Conservation (phyloP, 108 stramenopile species). For the Conticribra weissflogii region DNA sequence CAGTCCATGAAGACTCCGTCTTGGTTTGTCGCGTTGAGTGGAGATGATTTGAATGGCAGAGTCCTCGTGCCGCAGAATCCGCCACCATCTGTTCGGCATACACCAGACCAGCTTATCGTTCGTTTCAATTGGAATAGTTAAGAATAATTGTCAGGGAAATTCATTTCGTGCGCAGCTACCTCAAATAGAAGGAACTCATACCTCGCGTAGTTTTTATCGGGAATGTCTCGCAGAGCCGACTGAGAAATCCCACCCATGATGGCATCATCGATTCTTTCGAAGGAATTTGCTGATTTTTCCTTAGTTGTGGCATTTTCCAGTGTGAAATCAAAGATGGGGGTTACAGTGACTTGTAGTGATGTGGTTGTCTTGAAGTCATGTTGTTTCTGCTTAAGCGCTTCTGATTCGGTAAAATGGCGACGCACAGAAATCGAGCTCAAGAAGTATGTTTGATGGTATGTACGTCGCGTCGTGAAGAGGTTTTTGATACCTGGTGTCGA, state of each 20-base stretch:
- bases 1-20: slow-evolving; percentile 70
- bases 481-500: too few species aligned
- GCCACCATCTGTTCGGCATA: slow-evolving; percentile 78
- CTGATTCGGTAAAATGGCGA: too few species aligned
- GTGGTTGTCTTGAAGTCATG: neutral
- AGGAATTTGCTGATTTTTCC: slow-evolving; percentile 48
- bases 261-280: slow-evolving; percentile 85
- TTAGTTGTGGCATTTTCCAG: slow-evolving; percentile 23
- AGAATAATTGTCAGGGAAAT: too few species aligned
- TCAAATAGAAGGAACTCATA: too few species aligned
- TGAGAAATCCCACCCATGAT: slow-evolving; percentile 83
- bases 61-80: slow-evolving; percentile 84
- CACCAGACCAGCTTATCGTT: slow-evolving; percentile 74
- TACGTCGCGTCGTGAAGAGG: too few species aligned
- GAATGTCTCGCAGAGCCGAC: slow-evolving; percentile 45
- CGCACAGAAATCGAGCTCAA: too few species aligned
- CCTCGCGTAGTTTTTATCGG: slow-evolving; percentile 54
- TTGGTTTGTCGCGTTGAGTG: slow-evolving; percentile 50
- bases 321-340: slow-evolving; percentile 59
- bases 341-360: slow-evolving; percentile 6
- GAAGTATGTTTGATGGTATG: too few species aligned
- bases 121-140: too few species aligned
- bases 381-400: too few species aligned
- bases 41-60: slow-evolving; percentile 56
- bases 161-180: too few species aligned